phyloP scores from a whole-genome alignment of 305 asterid species.

The Caryopteris hybrid region DNA sequence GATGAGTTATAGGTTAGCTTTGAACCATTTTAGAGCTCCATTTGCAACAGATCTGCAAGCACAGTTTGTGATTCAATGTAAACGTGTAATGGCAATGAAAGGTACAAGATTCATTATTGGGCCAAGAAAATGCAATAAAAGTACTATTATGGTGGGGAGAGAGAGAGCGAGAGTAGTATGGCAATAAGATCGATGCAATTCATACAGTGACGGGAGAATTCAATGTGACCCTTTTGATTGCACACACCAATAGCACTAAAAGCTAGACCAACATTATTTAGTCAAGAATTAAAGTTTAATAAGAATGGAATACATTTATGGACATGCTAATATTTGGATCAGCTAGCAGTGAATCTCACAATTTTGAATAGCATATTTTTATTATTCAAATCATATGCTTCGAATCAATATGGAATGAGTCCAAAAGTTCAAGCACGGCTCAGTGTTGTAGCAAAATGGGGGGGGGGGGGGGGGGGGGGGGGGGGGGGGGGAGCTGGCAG shows the following conservation, averaged over 20 bases:
- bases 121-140: neutral
- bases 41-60: constrained; percentile 68
- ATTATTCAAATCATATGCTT: neutral
- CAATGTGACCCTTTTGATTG: neutral
- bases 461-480: no score
- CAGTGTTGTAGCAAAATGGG: neutral
- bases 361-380: neutral
- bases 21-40: constrained; percentile 88
- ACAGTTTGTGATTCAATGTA: neutral
- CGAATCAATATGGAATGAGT: neutral
- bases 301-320: neutral
- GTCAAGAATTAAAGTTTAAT: neutral
- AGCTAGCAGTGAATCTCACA: constrained; percentile 5
- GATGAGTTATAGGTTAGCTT: constrained; percentile 57
- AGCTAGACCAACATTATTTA: neutral
- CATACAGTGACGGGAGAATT: neutral
- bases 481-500: no score
- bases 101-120: neutral
- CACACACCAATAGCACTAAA: neutral
- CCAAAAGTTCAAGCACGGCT: neutral
- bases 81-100: neutral
- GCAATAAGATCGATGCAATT: no score
- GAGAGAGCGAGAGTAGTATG: neutral
- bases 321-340: neutral
- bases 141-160: neutral